These are phyloP conservation scores for Choiromyces venosus DNA, from an alignment of 495 filamentous ascomycete species.

Conservation along the genomic window DNA sequence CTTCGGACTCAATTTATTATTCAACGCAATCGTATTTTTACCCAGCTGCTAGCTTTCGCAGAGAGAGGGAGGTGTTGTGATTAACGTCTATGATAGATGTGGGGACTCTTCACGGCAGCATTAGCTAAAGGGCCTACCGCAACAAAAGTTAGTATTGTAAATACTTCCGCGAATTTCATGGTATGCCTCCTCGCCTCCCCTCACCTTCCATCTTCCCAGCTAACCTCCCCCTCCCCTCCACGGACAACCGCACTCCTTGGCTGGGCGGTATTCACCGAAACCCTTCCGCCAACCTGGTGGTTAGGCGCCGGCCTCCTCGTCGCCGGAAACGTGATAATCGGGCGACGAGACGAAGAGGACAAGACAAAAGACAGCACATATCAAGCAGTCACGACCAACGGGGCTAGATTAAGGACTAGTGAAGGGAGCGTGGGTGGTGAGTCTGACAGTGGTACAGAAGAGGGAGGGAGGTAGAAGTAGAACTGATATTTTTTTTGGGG, in stretches of 20 bases:
- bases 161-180: conserved; percentile 89
- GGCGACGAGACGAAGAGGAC: conserved; percentile 61
- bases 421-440: not conserved
- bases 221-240: not conserved
- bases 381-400: conserved; percentile 22
- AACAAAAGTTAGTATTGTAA: conserved; percentile 85
- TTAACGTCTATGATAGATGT: conserved; percentile 58
- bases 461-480: not conserved
- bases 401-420: not conserved
- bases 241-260: conserved; percentile 76
- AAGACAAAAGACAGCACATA: conserved; percentile 30
- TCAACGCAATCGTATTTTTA: conserved; percentile 67
- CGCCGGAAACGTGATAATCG: conserved; percentile 85
- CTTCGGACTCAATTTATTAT: conserved; percentile 79
- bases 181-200: conserved; percentile 12
- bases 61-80: not conserved
- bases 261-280: conserved; percentile 64
- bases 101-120: conserved; percentile 79
- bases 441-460: not conserved
- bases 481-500: not conserved
- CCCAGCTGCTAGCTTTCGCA: not conserved
- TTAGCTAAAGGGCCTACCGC: conserved; percentile 77
- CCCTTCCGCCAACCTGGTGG: conserved; percentile 77
- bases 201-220: not conserved
- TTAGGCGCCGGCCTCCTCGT: conserved; percentile 76